Conservation (phyloP, 2,329 filamentous ascomycete genomes). For the Knoxdaviesia proteae region DNA sequence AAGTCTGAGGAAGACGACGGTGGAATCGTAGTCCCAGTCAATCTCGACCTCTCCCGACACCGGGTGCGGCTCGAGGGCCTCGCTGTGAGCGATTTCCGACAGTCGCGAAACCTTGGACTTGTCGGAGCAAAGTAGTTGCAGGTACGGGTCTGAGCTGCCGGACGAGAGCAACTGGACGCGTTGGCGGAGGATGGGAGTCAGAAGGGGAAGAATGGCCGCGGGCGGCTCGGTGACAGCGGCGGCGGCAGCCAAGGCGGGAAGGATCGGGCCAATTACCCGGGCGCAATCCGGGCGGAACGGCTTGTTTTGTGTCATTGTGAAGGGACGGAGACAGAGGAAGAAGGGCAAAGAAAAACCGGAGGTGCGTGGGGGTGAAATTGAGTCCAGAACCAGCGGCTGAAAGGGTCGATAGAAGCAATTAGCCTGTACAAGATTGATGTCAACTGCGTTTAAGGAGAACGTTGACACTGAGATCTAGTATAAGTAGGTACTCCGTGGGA, state of each 20-base stretch:
- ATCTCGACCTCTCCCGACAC: slow-evolving; percentile 63
- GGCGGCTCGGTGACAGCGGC: slow-evolving; percentile 36
- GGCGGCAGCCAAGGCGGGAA: slow-evolving; percentile 38
- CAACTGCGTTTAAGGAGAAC: no score
- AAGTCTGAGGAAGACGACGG: slow-evolving; percentile 42
- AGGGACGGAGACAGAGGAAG: background rate
- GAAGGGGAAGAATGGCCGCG: slow-evolving; percentile 32
- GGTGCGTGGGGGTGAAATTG: background rate
- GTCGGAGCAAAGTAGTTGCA: slow-evolving; percentile 53
- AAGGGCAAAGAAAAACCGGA: background rate
- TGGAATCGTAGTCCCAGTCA: slow-evolving; percentile 43
- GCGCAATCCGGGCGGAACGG: background rate
- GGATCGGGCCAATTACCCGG: slow-evolving; percentile 12
- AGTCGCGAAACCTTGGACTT: slow-evolving; percentile 32
- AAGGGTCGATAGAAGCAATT: no score
- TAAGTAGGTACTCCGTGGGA: no score
- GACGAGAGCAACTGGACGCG: slow-evolving; percentile 44
- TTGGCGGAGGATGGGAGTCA: slow-evolving; percentile 46
- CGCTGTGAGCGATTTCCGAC: slow-evolving; percentile 36
- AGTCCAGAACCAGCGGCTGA: background rate
- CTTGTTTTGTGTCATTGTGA: background rate
- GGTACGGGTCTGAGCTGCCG: slow-evolving; percentile 44
- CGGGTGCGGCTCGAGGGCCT: slow-evolving; percentile 58
- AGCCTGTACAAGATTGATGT: no score
- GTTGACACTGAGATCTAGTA: no score